Evolutionary conservation across 768 basidiomycete genomes (phyloP), one percentile per base, ranked within the genome.

Genomic region (Lentinula sp.): DNA sequence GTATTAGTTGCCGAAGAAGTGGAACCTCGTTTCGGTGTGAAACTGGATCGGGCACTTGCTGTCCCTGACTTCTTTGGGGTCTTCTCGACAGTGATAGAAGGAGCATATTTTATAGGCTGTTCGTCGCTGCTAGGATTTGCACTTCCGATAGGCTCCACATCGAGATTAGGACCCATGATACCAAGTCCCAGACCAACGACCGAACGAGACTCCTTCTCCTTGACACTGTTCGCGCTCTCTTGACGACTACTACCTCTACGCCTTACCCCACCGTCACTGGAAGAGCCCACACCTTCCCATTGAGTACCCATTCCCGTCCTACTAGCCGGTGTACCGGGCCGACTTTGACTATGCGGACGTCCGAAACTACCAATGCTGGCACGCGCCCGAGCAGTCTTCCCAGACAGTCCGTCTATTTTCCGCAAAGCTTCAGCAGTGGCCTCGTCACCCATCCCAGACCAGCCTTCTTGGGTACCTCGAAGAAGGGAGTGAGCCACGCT

Each of bases 351-450:
- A 7, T 82, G 79, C 46, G 85, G 80, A 18, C 87, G 85, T 63
- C 87, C 85, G 53, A 89, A 79, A 70, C 87, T 92, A 53, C 81
- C 81, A 61, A 92, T 77, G 66, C 92, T 93, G 3, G 90, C 87
- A 28, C 92, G 84, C 10, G 90, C 84, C 52, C 90, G 84, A 9
- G 88, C 84, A 41, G 81, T 86, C 69, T 89, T 91, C 1, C 88
- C 88, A 10, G 84, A 83, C 10, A 97, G 71, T 0, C 96, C 96
- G 67, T 99, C 96, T 28, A 99, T 75, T 74, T 96, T 97, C 59
- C 95, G 85, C 39, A 99, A 78, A 8, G 93, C 93, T 67, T 96
- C 95, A 6, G 85, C 91, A 6, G 96, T 95, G 15, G 88, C 88
- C 66, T 91, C 87, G 69, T 95, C 93, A 67, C 93, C 89, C 67